Evolutionary conservation across 192 early-diverging fungal genomes (phyloP).

Genomic region (Oehlia diaphana): DNA sequence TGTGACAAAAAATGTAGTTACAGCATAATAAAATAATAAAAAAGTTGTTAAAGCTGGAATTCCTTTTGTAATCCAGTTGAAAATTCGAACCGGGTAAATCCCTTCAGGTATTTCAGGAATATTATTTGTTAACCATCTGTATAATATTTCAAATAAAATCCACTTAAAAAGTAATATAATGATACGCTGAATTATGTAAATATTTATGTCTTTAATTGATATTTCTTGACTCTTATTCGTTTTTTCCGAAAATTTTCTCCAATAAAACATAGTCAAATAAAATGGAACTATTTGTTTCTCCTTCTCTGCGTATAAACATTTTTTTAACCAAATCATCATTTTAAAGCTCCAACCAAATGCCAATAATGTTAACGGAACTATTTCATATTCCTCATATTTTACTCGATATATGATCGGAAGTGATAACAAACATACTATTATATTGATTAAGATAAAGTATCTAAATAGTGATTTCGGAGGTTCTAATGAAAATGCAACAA

Average conservation of each 20-base stretch:
- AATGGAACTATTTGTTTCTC: background rate
- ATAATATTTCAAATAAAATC: background rate
- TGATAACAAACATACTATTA: background rate
- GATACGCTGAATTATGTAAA: background rate
- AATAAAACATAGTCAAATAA: background rate
- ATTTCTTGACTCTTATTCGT: background rate
- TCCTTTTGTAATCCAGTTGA: background rate
- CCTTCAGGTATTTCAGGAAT: background rate
- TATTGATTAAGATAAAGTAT: background rate
- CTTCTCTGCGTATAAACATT: background rate
- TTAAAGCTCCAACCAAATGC: background rate
- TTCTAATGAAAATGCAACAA: background rate
- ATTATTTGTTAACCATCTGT: background rate
- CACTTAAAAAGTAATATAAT: background rate
- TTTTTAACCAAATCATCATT: background rate
- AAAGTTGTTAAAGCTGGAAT: background rate
- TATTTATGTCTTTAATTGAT: background rate
- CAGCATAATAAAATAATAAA: background rate
- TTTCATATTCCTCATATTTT: background rate
- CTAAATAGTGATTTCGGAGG: background rate
- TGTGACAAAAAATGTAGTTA: background rate
- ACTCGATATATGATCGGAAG: background rate
- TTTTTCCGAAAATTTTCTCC: background rate
- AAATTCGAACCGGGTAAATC: background rate
- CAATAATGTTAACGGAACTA: background rate